Evolutionary conservation across 345 rosid genomes (phyloP).

Genomic region (Citrus reticulata): DNA sequence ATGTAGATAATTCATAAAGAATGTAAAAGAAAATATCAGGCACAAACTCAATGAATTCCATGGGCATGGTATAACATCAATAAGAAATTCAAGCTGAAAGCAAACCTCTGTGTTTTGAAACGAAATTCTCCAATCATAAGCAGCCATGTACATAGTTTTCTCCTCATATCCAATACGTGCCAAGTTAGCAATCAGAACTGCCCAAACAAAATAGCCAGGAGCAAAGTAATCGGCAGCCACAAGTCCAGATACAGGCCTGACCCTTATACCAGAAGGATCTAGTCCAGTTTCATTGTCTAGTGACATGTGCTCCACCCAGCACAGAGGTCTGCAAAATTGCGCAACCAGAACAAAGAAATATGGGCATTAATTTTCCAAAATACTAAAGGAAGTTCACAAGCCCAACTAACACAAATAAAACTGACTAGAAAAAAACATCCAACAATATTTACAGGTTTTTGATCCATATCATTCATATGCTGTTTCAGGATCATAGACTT

Average conservation of each 20-base stretch:
- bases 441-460: background rate
- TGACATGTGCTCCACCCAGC: slow-evolving; percentile 98
- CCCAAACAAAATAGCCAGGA: slow-evolving; percentile 98
- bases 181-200: slow-evolving; percentile 90
- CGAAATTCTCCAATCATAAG: slow-evolving; percentile 95
- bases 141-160: slow-evolving; percentile 95
- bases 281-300: slow-evolving; percentile 92
- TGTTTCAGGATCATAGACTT: background rate
- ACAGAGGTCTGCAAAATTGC: slow-evolving; percentile 61
- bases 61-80: background rate
- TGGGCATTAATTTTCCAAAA: background rate
- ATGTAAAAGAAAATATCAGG: background rate
- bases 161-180: slow-evolving; percentile 96
- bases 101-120: slow-evolving; percentile 93
- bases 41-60: background rate
- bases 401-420: background rate
- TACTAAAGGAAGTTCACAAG: slow-evolving; percentile 7
- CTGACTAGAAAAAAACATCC: background rate
- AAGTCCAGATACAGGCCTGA: slow-evolving; percentile 84
- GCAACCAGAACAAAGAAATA: slow-evolving; percentile 13
- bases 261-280: slow-evolving; percentile 81
- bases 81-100: slow-evolving; percentile 10
- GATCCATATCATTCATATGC: background rate
- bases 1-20: slow-evolving; percentile 3
- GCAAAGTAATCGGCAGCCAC: slow-evolving; percentile 98